These are phyloP conservation scores for Aspergillus panamensis DNA, from an alignment of 495 filamentous ascomycete species.

Conservation along the genomic window DNA sequence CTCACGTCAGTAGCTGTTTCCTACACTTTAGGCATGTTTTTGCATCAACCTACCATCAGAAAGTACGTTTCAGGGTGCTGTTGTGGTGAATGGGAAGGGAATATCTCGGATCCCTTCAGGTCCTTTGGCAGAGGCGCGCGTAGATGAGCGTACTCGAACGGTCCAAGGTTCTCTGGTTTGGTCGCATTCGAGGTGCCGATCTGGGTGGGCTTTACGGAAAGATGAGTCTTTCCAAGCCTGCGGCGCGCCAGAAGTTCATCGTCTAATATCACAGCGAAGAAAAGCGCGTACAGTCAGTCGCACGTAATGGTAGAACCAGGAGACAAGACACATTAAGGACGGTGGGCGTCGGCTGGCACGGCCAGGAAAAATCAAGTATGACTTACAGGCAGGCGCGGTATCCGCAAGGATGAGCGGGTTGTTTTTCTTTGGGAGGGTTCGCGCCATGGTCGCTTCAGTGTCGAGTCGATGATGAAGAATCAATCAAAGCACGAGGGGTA, in stretches of 20 bases:
- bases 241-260: conserved; percentile 78
- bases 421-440: conserved; percentile 63
- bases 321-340: conserved; percentile 14
- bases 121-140: conserved; percentile 86
- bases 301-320: conserved; percentile 18
- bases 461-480: conserved; percentile 1
- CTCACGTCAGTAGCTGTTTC: conserved; percentile 8
- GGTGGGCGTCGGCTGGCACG: conserved; percentile 2
- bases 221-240: conserved; percentile 85
- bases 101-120: conserved; percentile 83
- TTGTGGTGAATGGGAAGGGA: conserved; percentile 58
- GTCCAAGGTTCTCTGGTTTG: conserved; percentile 66
- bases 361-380: conserved; percentile 21
- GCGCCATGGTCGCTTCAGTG: conserved; percentile 49
- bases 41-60: conserved; percentile 66
- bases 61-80: conserved; percentile 84
- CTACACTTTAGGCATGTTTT: neutral
- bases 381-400: conserved; percentile 61
- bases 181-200: conserved; percentile 62
- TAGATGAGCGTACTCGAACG: conserved; percentile 94
- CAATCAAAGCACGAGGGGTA: conserved; percentile 3
- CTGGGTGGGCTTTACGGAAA: conserved; percentile 72
- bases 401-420: conserved; percentile 79
- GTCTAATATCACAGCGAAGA: conserved; percentile 47
- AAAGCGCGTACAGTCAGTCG: conserved; percentile 22